Conservation (phyloP, 176 grass and related monocot genomes). For the Zea luxurians region DNA sequence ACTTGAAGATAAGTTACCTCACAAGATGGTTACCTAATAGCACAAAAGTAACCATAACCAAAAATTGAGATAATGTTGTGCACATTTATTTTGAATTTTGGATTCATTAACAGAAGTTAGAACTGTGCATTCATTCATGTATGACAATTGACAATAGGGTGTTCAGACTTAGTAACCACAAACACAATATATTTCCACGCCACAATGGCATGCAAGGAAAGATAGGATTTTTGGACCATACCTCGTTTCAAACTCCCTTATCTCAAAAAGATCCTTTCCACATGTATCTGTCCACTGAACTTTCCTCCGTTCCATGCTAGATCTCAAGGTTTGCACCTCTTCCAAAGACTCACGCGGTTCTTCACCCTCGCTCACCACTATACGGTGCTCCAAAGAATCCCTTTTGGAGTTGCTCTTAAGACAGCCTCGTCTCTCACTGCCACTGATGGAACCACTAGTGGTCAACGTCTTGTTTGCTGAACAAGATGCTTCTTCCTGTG, state of each 20-base stretch:
- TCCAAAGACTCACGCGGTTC: constrained; percentile 66
- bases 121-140: background rate
- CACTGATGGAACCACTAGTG: constrained; percentile 29
- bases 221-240: constrained; percentile 35
- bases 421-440: constrained; percentile 60
- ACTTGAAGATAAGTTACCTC: background rate
- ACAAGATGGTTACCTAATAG: background rate
- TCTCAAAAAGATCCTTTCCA: constrained; percentile 94
- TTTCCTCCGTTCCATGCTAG: constrained; percentile 73
- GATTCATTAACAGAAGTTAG: background rate
- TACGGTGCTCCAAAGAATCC: constrained; percentile 60
- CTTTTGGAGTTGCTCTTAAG: constrained; percentile 82
- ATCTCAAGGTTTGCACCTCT: constrained; percentile 69
- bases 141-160: background rate
- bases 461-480: constrained; percentile 41
- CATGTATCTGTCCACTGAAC: constrained; percentile 97
- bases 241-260: constrained; percentile 95
- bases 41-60: background rate
- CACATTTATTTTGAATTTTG: background rate
- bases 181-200: background rate
- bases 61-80: background rate
- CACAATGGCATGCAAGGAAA: background rate
- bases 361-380: constrained; percentile 57
- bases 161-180: background rate
- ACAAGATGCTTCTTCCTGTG: constrained; percentile 39